Base-by-base conservation (phyloP, 2,329 filamentous ascomycete species). In the Thelonectria rubi region DNA sequence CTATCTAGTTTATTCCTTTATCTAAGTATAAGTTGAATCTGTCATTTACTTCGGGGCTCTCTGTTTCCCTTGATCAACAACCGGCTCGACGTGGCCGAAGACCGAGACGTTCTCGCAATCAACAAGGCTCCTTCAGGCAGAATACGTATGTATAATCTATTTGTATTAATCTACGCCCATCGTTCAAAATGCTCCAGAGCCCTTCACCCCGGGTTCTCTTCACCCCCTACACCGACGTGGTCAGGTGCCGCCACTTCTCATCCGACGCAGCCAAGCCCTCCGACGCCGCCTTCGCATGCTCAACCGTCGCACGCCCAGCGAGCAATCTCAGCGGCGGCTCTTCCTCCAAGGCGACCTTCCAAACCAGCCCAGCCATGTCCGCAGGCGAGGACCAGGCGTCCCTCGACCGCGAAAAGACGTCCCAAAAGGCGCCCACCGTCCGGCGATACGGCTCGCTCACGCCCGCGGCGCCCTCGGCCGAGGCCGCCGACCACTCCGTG, bases 401-500 rank as follows among this genome's bases (percentile, higher is more conserved):
- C 18, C 40, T 37, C 10, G 52, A 50, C n/a, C 57, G 20, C 8
- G 40, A 46, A 15, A 65, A 57, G 17, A 60, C 12, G 12, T 64
- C 46, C 21, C 62, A 60, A 3, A 52, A 64, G 10, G 79, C 74
- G 71, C 82, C 71, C 0, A 71, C 76, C 40, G 65, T 55, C 54
- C 71, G 40, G 17, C 50, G 24, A 40, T 79, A 79, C 1, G 73
- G 73, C 60, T 77, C 73, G 57, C 70, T 75, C 17, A 77, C 61
- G 4, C 65, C 55, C 0, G 55, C 60, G 0, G 66, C 55, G 8
- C 55, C 39, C 76, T 76, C 76, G 5, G 72, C 74, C 15, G 69
- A 74, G 14, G 69, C 68, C 3, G 69, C 73, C 14, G 75, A 73
- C 76, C 74, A 79, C 55, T 79, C 75, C 0, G 78, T 80, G 51